Evolutionary conservation across 768 basidiomycete species (phyloP).

Genomic region (Pleurotus djamor): DNA sequence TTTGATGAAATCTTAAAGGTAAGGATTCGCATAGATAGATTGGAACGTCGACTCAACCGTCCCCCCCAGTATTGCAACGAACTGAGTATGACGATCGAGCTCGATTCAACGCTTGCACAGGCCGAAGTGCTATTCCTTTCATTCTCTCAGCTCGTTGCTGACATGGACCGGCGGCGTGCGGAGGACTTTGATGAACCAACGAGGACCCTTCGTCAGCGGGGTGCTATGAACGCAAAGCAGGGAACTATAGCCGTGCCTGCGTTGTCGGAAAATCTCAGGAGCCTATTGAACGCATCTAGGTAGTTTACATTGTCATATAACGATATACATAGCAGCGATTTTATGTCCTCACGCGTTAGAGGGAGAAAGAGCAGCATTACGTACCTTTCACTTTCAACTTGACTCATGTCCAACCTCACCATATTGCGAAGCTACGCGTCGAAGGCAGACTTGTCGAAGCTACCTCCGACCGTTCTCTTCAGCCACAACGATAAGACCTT

Average conservation of each 20-base stretch:
- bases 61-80: slow-evolving; percentile 81
- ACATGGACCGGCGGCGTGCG: slow-evolving; percentile 78
- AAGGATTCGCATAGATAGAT: slow-evolving; percentile 1
- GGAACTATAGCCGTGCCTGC: slow-evolving; percentile 39
- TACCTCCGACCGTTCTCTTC: slow-evolving; percentile 65
- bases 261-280: slow-evolving; percentile 62
- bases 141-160: slow-evolving; percentile 84
- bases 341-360: neutral
- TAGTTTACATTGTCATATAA: slow-evolving; percentile 13
- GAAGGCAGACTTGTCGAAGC: slow-evolving; percentile 36
- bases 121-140: slow-evolving; percentile 96
- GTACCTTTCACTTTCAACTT: neutral
- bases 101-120: slow-evolving; percentile 93
- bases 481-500: slow-evolving; percentile 50
- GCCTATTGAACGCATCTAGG: slow-evolving; percentile 46
- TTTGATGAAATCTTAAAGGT: slow-evolving; percentile 84
- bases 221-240: slow-evolving; percentile 17
- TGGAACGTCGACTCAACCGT: too few species aligned
- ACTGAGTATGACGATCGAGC: slow-evolving; percentile 93
- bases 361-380: neutral
- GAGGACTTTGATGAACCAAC: slow-evolving; percentile 48
- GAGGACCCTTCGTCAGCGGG: slow-evolving; percentile 21
- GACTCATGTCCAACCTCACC: slow-evolving; percentile 44
- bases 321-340: neutral
- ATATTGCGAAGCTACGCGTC: slow-evolving; percentile 63